Percentiles rank a stretch among this genome's conserved stretches.
These are phyloP conservation scores for Nemophila menziesii DNA, from an alignment of 257 asterid genomes.

Conservation along the genomic window DNA sequence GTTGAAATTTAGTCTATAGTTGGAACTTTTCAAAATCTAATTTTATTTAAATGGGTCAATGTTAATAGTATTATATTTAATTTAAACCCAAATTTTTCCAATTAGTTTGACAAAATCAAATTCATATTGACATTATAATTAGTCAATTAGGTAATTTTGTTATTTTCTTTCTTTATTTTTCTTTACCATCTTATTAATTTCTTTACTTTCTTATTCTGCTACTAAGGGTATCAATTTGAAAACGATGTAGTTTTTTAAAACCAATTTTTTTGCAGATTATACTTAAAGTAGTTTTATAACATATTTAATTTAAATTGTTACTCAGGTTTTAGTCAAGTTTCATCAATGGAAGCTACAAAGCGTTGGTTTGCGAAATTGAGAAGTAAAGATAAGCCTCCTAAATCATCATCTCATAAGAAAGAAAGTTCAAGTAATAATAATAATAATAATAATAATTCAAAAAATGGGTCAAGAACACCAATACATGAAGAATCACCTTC, in stretches of 20 bases:
- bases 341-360: constrained; percentile 73
- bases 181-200: neutral
- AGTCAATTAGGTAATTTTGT: neutral
- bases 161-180: too few species aligned
- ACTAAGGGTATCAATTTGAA: neutral
- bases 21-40: neutral
- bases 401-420: constrained; percentile 53
- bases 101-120: neutral
- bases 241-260: too few species aligned
- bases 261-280: neutral
- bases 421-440: constrained; percentile 33
- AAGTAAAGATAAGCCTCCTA: constrained; percentile 60
- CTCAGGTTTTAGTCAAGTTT: too few species aligned
- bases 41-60: neutral
- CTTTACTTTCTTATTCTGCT: neutral
- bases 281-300: too few species aligned
- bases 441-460: too few species aligned
- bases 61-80: neutral
- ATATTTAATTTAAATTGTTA: too few species aligned
- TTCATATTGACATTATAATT: neutral
- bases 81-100: neutral
- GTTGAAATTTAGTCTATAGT: neutral
- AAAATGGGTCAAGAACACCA: constrained; percentile 49
- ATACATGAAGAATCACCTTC: constrained; percentile 68
- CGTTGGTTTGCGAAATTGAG: constrained; percentile 57